These are phyloP conservation scores for Populus tremula DNA, from an alignment of 345 rosid species.

Conservation along the genomic window DNA sequence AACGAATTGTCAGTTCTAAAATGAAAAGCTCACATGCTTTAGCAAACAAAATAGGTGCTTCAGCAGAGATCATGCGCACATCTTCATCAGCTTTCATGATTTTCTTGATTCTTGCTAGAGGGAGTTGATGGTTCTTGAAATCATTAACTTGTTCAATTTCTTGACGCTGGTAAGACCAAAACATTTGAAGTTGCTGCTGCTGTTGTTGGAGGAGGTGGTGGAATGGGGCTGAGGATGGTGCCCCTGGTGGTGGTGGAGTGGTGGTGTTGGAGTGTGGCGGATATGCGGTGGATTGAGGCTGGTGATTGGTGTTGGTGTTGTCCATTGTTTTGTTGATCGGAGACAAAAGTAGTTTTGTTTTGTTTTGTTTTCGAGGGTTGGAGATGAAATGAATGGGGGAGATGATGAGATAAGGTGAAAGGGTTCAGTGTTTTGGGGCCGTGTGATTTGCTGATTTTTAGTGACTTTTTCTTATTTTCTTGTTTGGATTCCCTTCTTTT, in stretches of 20 bases:
- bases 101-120: conserved; percentile 91
- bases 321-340: conserved; percentile 22
- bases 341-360: neutral
- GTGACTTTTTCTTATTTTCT: neutral
- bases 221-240: conserved; percentile 49
- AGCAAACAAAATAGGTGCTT: conserved; percentile 86
- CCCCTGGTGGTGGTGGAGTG: conserved; percentile 27
- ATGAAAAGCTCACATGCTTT: conserved; percentile 97
- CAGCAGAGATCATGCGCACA: conserved; percentile 97
- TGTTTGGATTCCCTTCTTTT: neutral
- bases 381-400: conserved; percentile 10
- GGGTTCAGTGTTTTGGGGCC: neutral
- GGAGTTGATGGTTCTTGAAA: conserved; percentile 96
- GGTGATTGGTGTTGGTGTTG: conserved; percentile 23
- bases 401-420: conserved; percentile 14
- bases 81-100: conserved; percentile 99
- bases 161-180: conserved; percentile 85
- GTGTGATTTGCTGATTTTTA: conserved; percentile 7
- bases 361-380: neutral
- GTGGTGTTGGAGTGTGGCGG: conserved; percentile 42
- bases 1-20: conserved; percentile 85
- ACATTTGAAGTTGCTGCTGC: conserved; percentile 85
- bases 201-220: conserved; percentile 90
- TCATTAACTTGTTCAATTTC: conserved; percentile 92
- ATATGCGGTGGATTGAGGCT: conserved; percentile 58